Base-by-base conservation (phyloP, 2,329 filamentous ascomycete species). In the Spiromastix sp. region DNA sequence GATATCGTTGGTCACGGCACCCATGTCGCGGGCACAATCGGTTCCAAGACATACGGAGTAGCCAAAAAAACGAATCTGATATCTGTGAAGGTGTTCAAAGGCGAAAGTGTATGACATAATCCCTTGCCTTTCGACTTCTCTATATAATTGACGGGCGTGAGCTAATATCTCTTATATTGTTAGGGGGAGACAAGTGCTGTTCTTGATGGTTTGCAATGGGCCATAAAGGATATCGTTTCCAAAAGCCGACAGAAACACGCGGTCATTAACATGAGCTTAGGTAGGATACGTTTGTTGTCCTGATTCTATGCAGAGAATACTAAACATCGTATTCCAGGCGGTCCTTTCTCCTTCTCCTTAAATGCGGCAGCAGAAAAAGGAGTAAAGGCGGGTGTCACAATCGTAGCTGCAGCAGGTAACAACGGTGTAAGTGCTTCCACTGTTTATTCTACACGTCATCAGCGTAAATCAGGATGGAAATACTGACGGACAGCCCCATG, bases 61-160 rank as follows among this genome's bases (percentile, higher is more conserved):
- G 53, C 59, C 22, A 60, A 60, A 47, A 51, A 52, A 37, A 50
- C 57, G 15, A 53, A 42, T 13, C 36, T 63, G 9, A 43, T 63
- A 19, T 67, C 67, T 30, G 65, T 75, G 40, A 72, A 71, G 51
- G 68, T 57, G 41, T 58, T 71, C 16, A 62, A 61, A 31, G n/a
- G n/a, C n/a, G 49, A 64, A 10, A 64, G 67, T 30, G 58, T 57
- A 30, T 70, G 70, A 22, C 63, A 56, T 17, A 60, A 56, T 34
- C 54, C 58, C n/a, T n/a, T n/a, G n/a, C n/a, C n/a, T n/a, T n/a
- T n/a, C n/a, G n/a, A n/a, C n/a, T n/a, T n/a, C n/a, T n/a, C n/a
- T n/a, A n/a, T n/a, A n/a, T n/a, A n/a, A n/a, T n/a, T n/a, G n/a
- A n/a, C n/a, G n/a, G n/a, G n/a, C n/a, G n/a, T n/a, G n/a, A n/a